phyloP scores from a whole-genome alignment of 2,329 filamentous ascomycete genomes.

The Berkeleyomyces basicola region DNA sequence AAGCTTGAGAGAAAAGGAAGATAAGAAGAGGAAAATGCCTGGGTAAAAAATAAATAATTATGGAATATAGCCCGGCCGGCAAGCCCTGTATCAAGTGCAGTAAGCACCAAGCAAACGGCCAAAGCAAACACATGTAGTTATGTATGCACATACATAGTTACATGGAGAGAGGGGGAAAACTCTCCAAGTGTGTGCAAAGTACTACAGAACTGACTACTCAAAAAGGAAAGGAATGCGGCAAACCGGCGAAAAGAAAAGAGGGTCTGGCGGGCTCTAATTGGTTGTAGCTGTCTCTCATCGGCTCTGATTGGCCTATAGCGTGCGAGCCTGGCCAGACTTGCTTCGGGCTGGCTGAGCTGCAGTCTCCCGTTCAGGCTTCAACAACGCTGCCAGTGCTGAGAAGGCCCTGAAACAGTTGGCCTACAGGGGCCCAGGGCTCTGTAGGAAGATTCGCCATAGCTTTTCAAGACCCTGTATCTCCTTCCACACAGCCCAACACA shows the following conservation, averaged over 20 bases:
- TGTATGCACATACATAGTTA: background rate
- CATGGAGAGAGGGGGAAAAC: background rate
- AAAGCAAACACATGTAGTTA: background rate
- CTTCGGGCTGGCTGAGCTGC: no score
- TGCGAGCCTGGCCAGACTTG: no score
- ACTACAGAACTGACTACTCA: background rate
- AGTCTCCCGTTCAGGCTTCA: no score
- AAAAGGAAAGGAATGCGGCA: background rate
- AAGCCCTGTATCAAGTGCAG: background rate
- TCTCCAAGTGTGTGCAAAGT: background rate
- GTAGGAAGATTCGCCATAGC: no score
- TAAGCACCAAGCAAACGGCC: background rate
- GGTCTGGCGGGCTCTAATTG: background rate
- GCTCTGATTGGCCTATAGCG: no score
- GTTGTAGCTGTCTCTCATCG: background rate
- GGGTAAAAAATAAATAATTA: conserved; percentile 1
- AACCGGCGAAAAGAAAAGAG: background rate
- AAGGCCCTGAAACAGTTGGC: no score
- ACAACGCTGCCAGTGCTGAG: no score
- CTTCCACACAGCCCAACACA: background rate
- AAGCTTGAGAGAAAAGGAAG: conserved; percentile 1
- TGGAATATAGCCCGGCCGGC: background rate
- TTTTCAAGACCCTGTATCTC: no score
- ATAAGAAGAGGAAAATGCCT: conserved; percentile 1
- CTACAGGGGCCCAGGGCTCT: no score